phyloP scores from a whole-genome alignment of 352 stramenopile genomes.

The Phytopythium ostracodes region DNA sequence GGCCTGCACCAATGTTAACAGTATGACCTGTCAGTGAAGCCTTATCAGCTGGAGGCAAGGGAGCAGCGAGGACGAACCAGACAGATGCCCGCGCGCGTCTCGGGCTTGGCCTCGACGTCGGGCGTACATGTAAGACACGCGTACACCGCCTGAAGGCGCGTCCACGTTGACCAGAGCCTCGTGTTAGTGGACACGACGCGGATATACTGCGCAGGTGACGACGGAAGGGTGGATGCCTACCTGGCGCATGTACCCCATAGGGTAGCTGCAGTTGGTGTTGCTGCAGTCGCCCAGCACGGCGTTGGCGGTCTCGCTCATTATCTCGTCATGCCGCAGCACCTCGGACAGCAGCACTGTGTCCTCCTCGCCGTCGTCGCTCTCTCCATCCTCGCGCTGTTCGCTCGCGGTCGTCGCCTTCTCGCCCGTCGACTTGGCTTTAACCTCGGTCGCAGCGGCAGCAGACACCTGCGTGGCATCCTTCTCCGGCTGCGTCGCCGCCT shows the following conservation, averaged over 20 bases:
- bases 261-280: constrained; percentile 64
- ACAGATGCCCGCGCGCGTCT: constrained; percentile 47
- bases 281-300: constrained; percentile 57
- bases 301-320: constrained; percentile 53
- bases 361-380: constrained; percentile 38
- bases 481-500: constrained; percentile 3
- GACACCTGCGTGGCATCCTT: not conserved
- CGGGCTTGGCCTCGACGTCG: constrained; percentile 22
- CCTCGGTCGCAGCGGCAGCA: not conserved
- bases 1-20: constrained; percentile 17
- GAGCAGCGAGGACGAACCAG: constrained; percentile 36
- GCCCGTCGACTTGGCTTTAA: no score
- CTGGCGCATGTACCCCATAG: constrained; percentile 64
- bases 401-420: not conserved
- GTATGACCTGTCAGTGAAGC: not conserved
- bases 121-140: constrained; percentile 71
- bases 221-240: no score
- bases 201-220: no score
- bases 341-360: constrained; percentile 59
- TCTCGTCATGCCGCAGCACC: constrained; percentile 46
- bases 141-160: constrained; percentile 55
- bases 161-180: no score
- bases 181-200: no score
- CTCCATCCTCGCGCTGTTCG: not conserved
- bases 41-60: no score